Conservation (phyloP, 306 rosid genomes). For the Sphenostylis stenocarpa region DNA sequence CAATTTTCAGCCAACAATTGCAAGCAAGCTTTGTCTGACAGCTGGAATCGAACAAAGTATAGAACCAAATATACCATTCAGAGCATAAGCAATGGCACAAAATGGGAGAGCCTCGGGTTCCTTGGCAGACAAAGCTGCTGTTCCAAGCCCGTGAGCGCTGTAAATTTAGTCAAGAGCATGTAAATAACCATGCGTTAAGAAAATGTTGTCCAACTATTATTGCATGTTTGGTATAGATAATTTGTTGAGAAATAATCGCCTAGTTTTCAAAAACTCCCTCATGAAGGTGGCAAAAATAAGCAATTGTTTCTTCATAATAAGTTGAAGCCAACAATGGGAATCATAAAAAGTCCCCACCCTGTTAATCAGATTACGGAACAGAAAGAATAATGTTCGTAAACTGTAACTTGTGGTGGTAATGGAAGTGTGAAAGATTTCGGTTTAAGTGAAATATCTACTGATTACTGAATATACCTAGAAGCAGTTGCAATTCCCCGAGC, state of each 20-base stretch:
- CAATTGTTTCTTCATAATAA: background rate
- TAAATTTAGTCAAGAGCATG: slow-evolving; percentile 8
- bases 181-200: slow-evolving; percentile 1
- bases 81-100: slow-evolving; percentile 91
- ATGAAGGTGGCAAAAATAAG: background rate
- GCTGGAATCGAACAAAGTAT: slow-evolving; percentile 80
- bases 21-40: slow-evolving; percentile 75
- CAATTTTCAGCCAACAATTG: slow-evolving; percentile 63
- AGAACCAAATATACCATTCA: slow-evolving; percentile 93
- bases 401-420: background rate
- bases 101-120: slow-evolving; percentile 99
- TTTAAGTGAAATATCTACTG: background rate
- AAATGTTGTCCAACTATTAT: background rate
- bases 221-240: background rate
- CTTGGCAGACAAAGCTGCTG: slow-evolving; percentile 94
- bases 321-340: background rate
- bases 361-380: background rate
- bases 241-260: background rate
- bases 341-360: background rate
- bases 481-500: slow-evolving; percentile 99
- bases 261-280: background rate
- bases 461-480: slow-evolving; percentile 62
- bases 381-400: background rate
- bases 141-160: slow-evolving; percentile 96
- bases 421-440: background rate